phyloP scores from a whole-genome alignment of 2,329 filamentous ascomycete species.

The Nakataea oryzae region DNA sequence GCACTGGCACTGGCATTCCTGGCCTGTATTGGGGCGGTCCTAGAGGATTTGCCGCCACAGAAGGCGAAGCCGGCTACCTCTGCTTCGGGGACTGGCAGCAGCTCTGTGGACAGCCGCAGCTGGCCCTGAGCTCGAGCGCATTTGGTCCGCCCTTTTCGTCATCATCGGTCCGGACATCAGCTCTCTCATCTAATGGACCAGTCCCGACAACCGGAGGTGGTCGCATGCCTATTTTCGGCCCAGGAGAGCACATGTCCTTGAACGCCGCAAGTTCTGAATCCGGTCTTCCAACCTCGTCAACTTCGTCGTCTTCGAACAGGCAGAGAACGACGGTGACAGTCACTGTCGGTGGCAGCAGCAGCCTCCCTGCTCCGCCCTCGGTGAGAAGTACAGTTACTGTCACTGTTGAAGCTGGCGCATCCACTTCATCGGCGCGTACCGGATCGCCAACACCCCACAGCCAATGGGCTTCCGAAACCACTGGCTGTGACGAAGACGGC shows the following conservation, averaged over 20 bases:
- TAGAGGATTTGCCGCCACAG: neutral
- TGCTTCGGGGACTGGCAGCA: conserved; percentile 1
- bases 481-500: neutral
- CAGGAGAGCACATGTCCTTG: neutral
- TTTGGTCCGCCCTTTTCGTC: neutral
- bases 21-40: neutral
- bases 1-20: neutral
- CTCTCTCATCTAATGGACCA: neutral
- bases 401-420: neutral
- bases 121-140: neutral
- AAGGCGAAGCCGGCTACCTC: neutral
- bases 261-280: neutral
- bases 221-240: neutral
- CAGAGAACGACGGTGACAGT: neutral
- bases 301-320: neutral
- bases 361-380: too few species aligned
- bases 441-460: neutral
- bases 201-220: neutral
- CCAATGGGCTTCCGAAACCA: neutral
- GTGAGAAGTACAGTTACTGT: neutral
- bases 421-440: neutral
- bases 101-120: neutral
- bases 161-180: neutral
- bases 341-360: neutral
- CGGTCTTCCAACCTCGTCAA: neutral